These are phyloP conservation scores for Psilocybe azurescens DNA, from an alignment of 768 basidiomycete species.

Conservation along the genomic window DNA sequence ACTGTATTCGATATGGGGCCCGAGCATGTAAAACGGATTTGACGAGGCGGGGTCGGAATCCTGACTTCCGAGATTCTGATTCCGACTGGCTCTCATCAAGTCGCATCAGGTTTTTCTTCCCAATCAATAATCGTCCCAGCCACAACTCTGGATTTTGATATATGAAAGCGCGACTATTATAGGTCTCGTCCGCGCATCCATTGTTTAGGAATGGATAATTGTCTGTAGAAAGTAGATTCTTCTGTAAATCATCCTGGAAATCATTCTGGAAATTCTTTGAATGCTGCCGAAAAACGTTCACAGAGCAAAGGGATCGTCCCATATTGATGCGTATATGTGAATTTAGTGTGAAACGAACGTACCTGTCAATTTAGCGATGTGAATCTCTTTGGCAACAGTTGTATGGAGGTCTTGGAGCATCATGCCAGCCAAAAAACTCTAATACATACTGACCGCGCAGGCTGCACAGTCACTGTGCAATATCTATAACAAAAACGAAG, in stretches of 20 bases:
- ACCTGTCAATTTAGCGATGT: conserved; percentile 12
- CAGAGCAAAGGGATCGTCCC: not conserved
- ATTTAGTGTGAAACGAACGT: not conserved
- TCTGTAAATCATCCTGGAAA: not conserved
- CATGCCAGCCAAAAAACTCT: not conserved
- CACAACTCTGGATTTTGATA: not conserved
- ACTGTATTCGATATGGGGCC: not conserved
- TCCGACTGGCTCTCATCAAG: not conserved
- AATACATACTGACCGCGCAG: not conserved
- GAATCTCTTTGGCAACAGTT: conserved; percentile 22
- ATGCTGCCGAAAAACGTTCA: not conserved
- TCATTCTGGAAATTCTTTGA: not conserved
- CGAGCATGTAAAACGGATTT: not conserved
- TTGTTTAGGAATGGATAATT: not conserved
- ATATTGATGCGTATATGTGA: not conserved
- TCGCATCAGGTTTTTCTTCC: not conserved
- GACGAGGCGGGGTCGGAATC: not conserved
- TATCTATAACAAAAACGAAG: not conserved
- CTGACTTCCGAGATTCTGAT: not conserved
- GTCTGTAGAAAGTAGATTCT: not conserved
- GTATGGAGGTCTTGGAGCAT: not conserved
- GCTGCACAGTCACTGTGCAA: not conserved
- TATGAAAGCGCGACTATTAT: not conserved
- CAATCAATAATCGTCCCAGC: not conserved
- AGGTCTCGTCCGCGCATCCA: not conserved